Base-by-base conservation (phyloP, 148 eudicot species). In the Arctostaphylos glauca region DNA sequence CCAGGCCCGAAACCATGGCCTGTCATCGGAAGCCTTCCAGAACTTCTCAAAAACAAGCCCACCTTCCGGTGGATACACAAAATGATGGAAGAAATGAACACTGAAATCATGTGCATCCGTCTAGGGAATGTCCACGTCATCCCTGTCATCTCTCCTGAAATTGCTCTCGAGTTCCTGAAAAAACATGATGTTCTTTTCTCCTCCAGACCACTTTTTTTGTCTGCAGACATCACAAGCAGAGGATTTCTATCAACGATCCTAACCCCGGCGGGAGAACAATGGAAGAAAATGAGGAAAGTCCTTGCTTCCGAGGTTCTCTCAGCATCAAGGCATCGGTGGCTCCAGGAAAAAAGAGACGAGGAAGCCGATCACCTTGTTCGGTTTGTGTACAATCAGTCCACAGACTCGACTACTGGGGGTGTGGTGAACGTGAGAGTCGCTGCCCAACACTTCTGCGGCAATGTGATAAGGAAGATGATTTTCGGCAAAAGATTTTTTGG, bases 241-340 rank as follows among this genome's bases (percentile, higher is more conserved):
- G 52, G 68, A 18, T 83, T 55, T 13, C 16, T 74, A 46, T 10
- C 81, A 47, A 81, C 68, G 2, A 56, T 8, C 16, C 9, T 74
- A 2, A 13, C 12, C 3, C 84, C 84, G 0, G 0, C 12, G 8
- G 84, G 84, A 31, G 78, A 81, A 19, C 84, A 81, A 47, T 81
- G 84, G 84, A 81, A 43, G 56, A 81, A 81, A 46, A 81, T 81
- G 84, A 81, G 52, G 43, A 73, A 53, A 74, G 46, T 74, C 43
- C 5, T 81, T 1, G 8, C 38, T 56, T 81, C 78, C 2, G 41
- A 71, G 2, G 23, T 81, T 21, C 53, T 81, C 14, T 71, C 77
- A 19, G 2, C 70, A 2, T 5, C 41, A 8, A 81, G n/a, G 44
- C 54, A 73, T 15, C 53, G 70, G 0, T 81, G 84, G 79, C 68